Evolutionary conservation across 257 asterid species (phyloP).

Genomic region (Datura wrightii): DNA sequence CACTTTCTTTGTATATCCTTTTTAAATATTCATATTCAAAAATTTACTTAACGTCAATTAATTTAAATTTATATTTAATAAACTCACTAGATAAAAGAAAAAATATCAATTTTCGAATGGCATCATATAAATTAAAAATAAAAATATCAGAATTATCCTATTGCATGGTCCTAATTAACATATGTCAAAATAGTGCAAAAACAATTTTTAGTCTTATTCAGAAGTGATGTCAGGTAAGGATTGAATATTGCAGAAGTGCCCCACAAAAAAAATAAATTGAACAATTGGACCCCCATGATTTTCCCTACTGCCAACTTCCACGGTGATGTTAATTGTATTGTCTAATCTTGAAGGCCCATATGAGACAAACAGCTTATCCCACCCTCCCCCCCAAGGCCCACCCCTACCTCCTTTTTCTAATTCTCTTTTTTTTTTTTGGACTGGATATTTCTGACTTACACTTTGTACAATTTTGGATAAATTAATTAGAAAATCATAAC

Average conservation of each 20-base stretch:
- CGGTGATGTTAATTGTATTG: slow-evolving; percentile 16
- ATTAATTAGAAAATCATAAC: slow-evolving; percentile 23
- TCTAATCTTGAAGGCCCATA: slow-evolving; percentile 30
- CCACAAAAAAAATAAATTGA: not conserved
- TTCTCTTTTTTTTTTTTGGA: not conserved
- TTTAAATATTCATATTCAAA: too few relatives aligned
- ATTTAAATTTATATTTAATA: not conserved
- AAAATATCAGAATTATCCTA: not conserved
- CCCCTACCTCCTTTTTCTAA: not conserved
- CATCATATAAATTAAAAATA: not conserved
- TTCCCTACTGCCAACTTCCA: slow-evolving; percentile 5
- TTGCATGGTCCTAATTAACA: not conserved
- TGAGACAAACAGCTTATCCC: slow-evolving; percentile 27
- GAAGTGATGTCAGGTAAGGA: not conserved
- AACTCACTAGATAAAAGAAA: not conserved
- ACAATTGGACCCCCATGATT: not conserved
- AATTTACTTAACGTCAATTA: too few relatives aligned
- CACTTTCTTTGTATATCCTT: too few relatives aligned
- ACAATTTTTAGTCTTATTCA: not conserved
- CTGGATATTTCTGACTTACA: not conserved
- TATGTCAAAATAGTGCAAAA: not conserved
- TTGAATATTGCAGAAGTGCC: not conserved
- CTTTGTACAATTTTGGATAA: slow-evolving; percentile 14
- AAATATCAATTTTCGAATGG: too few relatives aligned
- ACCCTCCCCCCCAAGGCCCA: not conserved